Evolutionary conservation across 208 protist species (phyloP).

Genomic region (Leishmania gerbilli): DNA sequence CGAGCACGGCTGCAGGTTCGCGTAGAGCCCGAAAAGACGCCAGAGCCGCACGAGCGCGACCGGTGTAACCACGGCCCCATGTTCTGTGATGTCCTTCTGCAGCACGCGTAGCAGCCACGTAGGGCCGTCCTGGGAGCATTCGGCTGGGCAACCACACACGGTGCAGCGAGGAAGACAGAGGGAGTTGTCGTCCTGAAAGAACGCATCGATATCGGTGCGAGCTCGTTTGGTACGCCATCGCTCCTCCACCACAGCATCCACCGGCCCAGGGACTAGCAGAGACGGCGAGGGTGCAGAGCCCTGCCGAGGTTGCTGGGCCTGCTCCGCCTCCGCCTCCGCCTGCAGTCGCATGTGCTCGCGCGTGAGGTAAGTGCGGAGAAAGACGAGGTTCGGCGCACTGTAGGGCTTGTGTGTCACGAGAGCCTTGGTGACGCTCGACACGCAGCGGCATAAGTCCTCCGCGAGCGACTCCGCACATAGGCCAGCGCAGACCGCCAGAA

Average conservation of each 20-base stretch:
- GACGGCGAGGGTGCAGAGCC: neutral
- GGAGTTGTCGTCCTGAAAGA: slow-evolving; percentile 24
- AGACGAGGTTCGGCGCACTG: slow-evolving; percentile 21
- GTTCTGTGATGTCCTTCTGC: slow-evolving; percentile 43
- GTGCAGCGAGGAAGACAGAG: slow-evolving; percentile 33
- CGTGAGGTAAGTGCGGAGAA: slow-evolving; percentile 24
- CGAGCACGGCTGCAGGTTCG: slow-evolving; percentile 48
- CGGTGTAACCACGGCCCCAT: slow-evolving; percentile 25
- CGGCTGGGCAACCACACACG: slow-evolving; percentile 45
- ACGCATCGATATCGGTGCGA: slow-evolving; percentile 26
- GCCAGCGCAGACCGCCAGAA: slow-evolving; percentile 69
- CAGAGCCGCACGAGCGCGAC: slow-evolving; percentile 55
- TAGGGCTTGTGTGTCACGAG: slow-evolving; percentile 33
- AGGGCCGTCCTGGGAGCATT: slow-evolving; percentile 41
- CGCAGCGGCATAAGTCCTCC: slow-evolving; percentile 43
- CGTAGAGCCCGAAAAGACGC: slow-evolving; percentile 40
- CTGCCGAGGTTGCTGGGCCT: neutral
- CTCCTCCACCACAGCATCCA: slow-evolving; percentile 21
- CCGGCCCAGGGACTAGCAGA: slow-evolving; percentile 19
- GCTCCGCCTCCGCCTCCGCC: neutral
- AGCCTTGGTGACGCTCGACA: slow-evolving; percentile 42
- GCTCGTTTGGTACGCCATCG: slow-evolving; percentile 22
- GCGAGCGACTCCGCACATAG: slow-evolving; percentile 49
- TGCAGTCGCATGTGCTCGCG: slow-evolving; percentile 31
- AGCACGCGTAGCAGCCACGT: slow-evolving; percentile 53